Evolutionary conservation across 768 basidiomycete genomes (phyloP).

Genomic region (Gymnopilus dilepis): DNA sequence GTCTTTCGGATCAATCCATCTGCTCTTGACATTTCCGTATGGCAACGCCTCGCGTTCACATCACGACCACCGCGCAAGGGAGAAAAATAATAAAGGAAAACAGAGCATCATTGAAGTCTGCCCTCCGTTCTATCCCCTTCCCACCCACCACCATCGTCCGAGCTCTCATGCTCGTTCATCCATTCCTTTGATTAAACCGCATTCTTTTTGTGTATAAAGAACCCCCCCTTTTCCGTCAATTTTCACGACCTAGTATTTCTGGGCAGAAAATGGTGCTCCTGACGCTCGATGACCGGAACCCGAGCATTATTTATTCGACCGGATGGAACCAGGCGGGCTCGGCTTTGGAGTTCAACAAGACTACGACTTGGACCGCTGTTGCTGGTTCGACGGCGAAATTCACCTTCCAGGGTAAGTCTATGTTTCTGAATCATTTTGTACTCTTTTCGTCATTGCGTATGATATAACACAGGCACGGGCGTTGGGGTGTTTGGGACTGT

Average conservation of each 20-base stretch:
- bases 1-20: not conserved
- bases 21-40: not conserved
- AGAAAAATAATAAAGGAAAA: slow-evolving; percentile 5
- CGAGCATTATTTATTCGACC: slow-evolving; percentile 23
- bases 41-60: slow-evolving; percentile 2
- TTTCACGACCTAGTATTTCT: not conserved
- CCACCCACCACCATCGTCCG: slow-evolving; percentile 8
- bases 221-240: slow-evolving; percentile 11
- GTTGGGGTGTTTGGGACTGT: slow-evolving; percentile 31
- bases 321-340: slow-evolving; percentile 27
- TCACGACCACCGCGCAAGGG: not conserved
- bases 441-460: not conserved
- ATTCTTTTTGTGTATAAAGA: not conserved
- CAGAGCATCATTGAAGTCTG: not conserved
- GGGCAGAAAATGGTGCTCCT: slow-evolving; percentile 14
- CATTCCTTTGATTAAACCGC: not conserved
- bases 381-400: slow-evolving; percentile 31
- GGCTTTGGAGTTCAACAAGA: slow-evolving; percentile 22
- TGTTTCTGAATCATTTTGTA: not conserved
- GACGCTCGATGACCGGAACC: slow-evolving; percentile 27
- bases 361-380: slow-evolving; percentile 22
- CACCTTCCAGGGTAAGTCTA: slow-evolving; percentile 26
- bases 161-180: slow-evolving; percentile 3
- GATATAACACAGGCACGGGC: slow-evolving; percentile 23
- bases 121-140: slow-evolving; percentile 12